Evolutionary conservation across 1,284 basidiomycete species (phyloP), one percentile per base, ranked within the genome.

Genomic region (Inonotus hispidus): DNA sequence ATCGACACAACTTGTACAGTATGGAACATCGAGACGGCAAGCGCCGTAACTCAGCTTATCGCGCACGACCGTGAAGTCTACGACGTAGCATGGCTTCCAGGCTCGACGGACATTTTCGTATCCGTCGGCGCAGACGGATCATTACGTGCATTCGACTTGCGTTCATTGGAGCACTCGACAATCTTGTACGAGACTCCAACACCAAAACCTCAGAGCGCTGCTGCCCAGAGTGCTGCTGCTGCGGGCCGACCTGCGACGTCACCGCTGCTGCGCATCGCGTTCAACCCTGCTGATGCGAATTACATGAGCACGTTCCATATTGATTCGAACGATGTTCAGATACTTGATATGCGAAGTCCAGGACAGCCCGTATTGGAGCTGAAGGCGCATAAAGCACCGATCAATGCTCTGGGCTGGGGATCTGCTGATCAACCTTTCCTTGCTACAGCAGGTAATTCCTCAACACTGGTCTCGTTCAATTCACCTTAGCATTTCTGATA

Each of bases 31-130:
- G 93, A 97, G 67, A 95, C 93, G 1, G 85, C 88, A 19, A 88
- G 91, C n/a, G 96, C 97, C 14, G 86, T 99, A 69, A 99, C 97
- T 1, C 97, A 99, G 73, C 84, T 95, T 66, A 96, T 96, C 71
- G 97, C 97, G 0, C 97, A 99, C 77, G 97, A 99, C 79, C 86
- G 94, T 53, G 97, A 98, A 72, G 97, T 99, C 5, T 95, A 95
- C 74, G 93, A 96, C 70, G 93, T 96, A 54, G 95, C 93, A 45
- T 98, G 97, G 96, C 84, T 98, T n/a, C 97, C 97, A 1, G 86
- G 89, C n/a, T 96, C 93, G 11, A 92, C 92, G 3, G 95, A 99
- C 72, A 95, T 98, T 66, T 99, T 99, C 73, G 95, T 98, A 37
- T 96, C 93, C 14, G 97, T 99, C 21, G 97, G 97, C 25, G 97